Evolutionary conservation across 2,329 filamentous ascomycete species (phyloP), one percentile per base, ranked within the genome.

Genomic region (Colletotrichum sp.): DNA sequence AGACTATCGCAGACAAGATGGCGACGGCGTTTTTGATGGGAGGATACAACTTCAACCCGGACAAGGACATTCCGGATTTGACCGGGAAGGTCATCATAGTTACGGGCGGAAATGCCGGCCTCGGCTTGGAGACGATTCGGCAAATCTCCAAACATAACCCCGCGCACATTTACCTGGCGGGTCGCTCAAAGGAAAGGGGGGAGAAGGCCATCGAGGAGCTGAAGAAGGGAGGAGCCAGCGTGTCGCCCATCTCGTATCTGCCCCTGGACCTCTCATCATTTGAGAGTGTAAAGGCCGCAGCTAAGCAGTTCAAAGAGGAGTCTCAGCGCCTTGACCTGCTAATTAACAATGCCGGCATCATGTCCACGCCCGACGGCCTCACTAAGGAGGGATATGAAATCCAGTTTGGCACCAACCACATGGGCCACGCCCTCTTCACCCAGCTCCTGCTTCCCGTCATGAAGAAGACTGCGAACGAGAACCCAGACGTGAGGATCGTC

Each of bases 71-170:
- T 28, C 84, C 84, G 2, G 78, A 81, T 39, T 79, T 85, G 6
- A 65, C 78, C 8, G 83, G 81, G n/a, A 85, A 83, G 69, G 80
- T 84, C 28, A 83, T 86, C 21, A 78, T 85, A 12, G 80, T 86
- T 32, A 86, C 85, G 12, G 85, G 85, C 18, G 85, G 83, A 65
- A 87, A 85, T 64, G 78, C 81, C n/a, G 86, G 86, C 1, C 81
- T 88, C 8, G 86, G 86, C 21, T 83, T 82, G 72, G 83, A 86
- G 77, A 84, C 83, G 9, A 80, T 86, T 65, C 79, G 83, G 8
- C 82, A 84, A 52, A 81, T 87, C 26, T 81, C 85, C 26, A 83
- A 83, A 71, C 86, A 87, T 76, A 77, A 77, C 55, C 77, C 77
- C 18, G 68, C 68, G 18, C 74, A 73, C 24, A 64, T 78, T 36